Base-by-base conservation (phyloP, 2,329 filamentous ascomycete genomes). In the Dactylellina parvicollis region DNA sequence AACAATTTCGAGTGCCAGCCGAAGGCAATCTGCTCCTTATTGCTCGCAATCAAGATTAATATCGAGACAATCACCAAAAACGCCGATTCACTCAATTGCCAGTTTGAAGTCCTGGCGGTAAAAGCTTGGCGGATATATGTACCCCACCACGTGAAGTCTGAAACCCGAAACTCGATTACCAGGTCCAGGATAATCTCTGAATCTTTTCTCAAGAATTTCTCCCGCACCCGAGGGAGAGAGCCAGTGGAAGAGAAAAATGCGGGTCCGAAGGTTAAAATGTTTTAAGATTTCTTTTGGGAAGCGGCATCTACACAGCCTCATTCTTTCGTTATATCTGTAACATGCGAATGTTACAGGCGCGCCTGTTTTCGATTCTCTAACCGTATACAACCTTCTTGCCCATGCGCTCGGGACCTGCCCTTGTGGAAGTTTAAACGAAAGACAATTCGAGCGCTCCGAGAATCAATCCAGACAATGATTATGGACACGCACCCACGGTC, bases 231-330 rank as follows among this genome's bases (percentile, higher is more conserved):
- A 26, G 34, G 14, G 40, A 56, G 18, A 10, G 12, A 32, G 30
- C n/a, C n/a, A n/a, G n/a, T n/a, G n/a, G n/a, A n/a, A 32, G 30
- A 5, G 30, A 32, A 12, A 22, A 50, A 52, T 52, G 47, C 47
- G 47, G 47, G 26, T 52, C 47, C 47, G 47, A 52, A 52, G 50
- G 16, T 38, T 38, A n/a, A 20, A 26, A 55, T 55, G 50, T 57
- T 57, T 57, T 16, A 32, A 46, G 18, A 49, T 34, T 57, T 9
- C 16, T 20, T 42, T n/a, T 22, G n/a, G 12, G 10, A 47, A 54
- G 59, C 60, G 69, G 60, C 60, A 73, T 73, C 69, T 73, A 73
- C 69, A 73, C 69, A 73, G 69, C 69, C 69, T 73, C 67, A 57
- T 40, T 70, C 20, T 60, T 73, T 49, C 34, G 60, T 40, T 66